Evolutionary conservation across 345 rosid species (phyloP), one percentile per base, ranked within the genome.

Genomic region (Moricandia arvensis): DNA sequence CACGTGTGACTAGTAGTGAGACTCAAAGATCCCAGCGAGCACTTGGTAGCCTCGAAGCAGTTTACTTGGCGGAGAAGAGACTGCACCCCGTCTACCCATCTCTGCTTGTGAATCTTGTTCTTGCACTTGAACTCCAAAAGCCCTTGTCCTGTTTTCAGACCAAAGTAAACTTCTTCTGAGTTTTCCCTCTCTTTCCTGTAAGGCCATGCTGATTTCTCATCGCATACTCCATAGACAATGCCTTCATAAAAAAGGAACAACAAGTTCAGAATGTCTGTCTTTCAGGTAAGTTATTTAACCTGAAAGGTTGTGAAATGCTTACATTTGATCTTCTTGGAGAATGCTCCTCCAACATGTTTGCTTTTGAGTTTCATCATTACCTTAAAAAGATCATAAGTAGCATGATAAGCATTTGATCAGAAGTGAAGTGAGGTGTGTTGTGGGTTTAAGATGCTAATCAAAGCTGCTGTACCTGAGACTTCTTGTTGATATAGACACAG

Each of bases 81-180:
- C 76, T 86, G 86, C 66, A 87, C 87, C 65, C 86, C 88, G 10
- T 85, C 96, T 6, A 90, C 91, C 99, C 99, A 95, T 80, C 74
- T 89, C 79, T 95, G 97, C 88, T 89, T 95, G 26, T 92, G 90
- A 57, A 82, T 63, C 82, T 89, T 88, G 87, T 66, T 84, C 82
- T 86, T 84, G 87, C 99, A 95, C 79, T 90, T 90, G 82, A 95
- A 95, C 78, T 95, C 99, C 12, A 91, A 61, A 33, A 95, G 93
- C 11, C 99, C 97, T 54, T 95, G 90, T 21, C 87, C 97, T 0
- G 99, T 95, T 80, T 90, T 95, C 21, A 91, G 85, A 49, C 98
- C 99, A 12, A 95, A 91, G 78, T 87, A 86, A 47, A 89, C 83
- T 74, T 91, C 97, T 63, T 89, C 97, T 4, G 87, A 67, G 6